phyloP scores from a whole-genome alignment of 202 grass and related monocot species.

The Brachypodium distachyon region DNA sequence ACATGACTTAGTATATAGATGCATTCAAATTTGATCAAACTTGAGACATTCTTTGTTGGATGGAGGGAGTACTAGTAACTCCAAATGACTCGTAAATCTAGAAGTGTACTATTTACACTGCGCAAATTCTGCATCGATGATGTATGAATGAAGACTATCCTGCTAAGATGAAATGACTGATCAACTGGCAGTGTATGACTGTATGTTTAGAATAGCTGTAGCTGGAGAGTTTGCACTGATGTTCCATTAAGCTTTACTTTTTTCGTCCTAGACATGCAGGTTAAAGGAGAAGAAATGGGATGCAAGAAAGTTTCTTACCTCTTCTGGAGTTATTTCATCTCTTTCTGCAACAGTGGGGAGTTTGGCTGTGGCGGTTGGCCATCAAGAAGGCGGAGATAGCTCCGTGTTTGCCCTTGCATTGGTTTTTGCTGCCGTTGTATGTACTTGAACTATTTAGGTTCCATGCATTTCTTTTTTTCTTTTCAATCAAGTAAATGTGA shows the following conservation, averaged over 20 bases:
- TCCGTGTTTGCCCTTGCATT: constrained; percentile 73
- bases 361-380: constrained; percentile 59
- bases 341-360: constrained; percentile 70
- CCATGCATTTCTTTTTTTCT: constrained; percentile 30
- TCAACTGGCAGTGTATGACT: neutral
- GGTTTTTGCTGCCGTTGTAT: constrained; percentile 83
- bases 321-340: constrained; percentile 87
- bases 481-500: neutral
- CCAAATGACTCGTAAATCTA: neutral
- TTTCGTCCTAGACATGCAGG: constrained; percentile 84
- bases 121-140: neutral
- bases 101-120: neutral
- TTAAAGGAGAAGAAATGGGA: constrained; percentile 98
- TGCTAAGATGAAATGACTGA: too few relatives aligned
- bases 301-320: constrained; percentile 76
- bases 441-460: constrained; percentile 12
- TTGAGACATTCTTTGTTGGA: too few relatives aligned
- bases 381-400: constrained; percentile 74
- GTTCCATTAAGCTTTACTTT: constrained; percentile 32
- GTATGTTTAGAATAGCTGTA: neutral
- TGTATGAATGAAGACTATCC: neutral
- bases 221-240: neutral
- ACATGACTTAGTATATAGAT: too few relatives aligned
- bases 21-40: too few relatives aligned
- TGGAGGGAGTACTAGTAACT: neutral